A percentile compares a stretch with the other conserved stretches of the same genome.
phyloP scores from a whole-genome alignment of 2,329 filamentous ascomycete species.

The Nemania sp. region DNA sequence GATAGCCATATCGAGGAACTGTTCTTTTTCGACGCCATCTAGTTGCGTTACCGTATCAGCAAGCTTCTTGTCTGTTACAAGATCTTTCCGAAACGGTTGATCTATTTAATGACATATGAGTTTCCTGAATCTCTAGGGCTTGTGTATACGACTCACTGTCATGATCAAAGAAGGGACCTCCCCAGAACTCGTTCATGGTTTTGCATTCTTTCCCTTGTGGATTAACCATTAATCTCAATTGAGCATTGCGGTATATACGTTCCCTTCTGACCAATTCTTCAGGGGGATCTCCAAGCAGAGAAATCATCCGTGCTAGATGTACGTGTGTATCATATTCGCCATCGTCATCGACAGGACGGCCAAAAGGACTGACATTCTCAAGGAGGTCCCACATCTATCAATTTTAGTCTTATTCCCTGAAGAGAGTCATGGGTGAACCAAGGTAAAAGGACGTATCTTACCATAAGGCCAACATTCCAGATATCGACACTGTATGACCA shows the following conservation, averaged over 20 bases:
- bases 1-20: neutral
- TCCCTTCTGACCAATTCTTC: neutral
- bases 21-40: neutral
- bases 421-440: neutral
- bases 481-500: slow-evolving; percentile 1
- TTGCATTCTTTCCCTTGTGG: neutral
- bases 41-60: slow-evolving; percentile 6
- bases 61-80: neutral
- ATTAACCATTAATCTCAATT: neutral
- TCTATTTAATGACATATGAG: neutral
- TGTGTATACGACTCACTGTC: neutral
- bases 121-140: neutral
- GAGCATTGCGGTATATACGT: neutral
- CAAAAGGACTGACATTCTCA: neutral
- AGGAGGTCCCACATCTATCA: neutral
- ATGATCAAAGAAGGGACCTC: slow-evolving; percentile 1
- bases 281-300: neutral
- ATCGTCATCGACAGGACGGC: neutral
- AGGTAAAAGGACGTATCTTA: neutral
- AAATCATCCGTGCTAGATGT: neutral
- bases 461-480: neutral
- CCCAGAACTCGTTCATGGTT: slow-evolving; percentile 4
- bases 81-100: neutral
- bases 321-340: neutral
- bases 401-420: neutral